These are phyloP conservation scores for Drechslera avenae DNA, from an alignment of 2,329 filamentous ascomycete genomes.

Conservation along the genomic window DNA sequence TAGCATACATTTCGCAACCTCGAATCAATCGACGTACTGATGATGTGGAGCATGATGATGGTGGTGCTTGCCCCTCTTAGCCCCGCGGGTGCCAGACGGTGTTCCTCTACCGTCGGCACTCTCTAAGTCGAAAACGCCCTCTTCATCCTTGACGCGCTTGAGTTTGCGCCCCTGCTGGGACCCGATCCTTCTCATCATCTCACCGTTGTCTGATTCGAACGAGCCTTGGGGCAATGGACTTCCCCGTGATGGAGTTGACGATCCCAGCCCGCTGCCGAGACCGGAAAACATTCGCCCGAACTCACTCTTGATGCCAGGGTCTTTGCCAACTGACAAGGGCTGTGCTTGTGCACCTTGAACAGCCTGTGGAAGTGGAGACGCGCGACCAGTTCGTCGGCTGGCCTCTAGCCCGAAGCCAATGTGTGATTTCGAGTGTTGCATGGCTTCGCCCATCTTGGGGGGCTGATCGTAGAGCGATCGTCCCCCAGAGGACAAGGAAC, in stretches of 20 bases:
- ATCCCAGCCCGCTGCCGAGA: constrained; percentile 74
- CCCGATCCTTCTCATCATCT: constrained; percentile 41
- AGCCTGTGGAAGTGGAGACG: constrained; percentile 88
- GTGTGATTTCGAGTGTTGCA: constrained; percentile 67
- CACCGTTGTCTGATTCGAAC: constrained; percentile 36
- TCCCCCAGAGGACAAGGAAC: constrained; percentile 43
- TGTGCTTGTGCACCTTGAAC: constrained; percentile 90
- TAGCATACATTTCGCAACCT: constrained; percentile 16
- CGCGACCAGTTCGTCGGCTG: constrained; percentile 78
- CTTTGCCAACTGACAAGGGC: constrained; percentile 75
- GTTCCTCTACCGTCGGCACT: constrained; percentile 67
- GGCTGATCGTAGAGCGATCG: constrained; percentile 47
- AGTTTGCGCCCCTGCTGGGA: constrained; percentile 46
- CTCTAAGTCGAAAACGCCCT: constrained; percentile 67
- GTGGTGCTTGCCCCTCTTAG: constrained; percentile 67
- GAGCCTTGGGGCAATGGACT: constrained; percentile 54
- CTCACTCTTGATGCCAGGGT: constrained; percentile 91
- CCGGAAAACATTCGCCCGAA: constrained; percentile 94
- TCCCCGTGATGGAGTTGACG: constrained; percentile 59
- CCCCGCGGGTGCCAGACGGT: constrained; percentile 66
- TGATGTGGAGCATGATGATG: constrained; percentile 60
- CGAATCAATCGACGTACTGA: constrained; percentile 52
- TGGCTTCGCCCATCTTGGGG: constrained; percentile 56
- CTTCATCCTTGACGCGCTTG: constrained; percentile 78
- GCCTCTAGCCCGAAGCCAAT: constrained; percentile 75